phyloP scores from a whole-genome alignment of 192 early-diverging fungal genomes.

The Backusella tuberculispora region DNA sequence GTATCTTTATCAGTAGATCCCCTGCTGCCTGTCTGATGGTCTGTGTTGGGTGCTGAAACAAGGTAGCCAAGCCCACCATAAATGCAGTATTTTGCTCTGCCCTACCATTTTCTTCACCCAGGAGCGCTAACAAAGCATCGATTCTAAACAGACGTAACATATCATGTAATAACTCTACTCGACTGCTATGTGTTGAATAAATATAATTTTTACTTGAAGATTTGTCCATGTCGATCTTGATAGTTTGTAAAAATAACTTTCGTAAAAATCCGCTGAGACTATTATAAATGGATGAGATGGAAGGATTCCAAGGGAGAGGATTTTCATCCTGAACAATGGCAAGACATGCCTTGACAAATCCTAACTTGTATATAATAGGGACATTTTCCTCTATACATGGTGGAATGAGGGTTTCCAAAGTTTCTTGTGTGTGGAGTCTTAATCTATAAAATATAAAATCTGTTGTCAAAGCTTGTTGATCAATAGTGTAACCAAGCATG shows the following conservation, averaged over 20 bases:
- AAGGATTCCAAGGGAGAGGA: constrained; percentile 70
- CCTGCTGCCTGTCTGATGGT: constrained; percentile 46
- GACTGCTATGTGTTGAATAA: constrained; percentile 55
- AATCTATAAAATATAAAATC: constrained; percentile 71
- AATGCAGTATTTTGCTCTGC: constrained; percentile 71
- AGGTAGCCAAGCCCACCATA: constrained; percentile 67
- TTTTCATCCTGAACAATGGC: constrained; percentile 65
- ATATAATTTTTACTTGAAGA: constrained; percentile 38
- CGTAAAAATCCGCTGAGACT: constrained; percentile 62
- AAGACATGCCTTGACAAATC: constrained; percentile 74
- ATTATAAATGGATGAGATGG: constrained; percentile 53
- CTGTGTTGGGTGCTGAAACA: constrained; percentile 26
- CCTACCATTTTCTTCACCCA: constrained; percentile 39
- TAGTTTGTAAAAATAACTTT: constrained; percentile 61
- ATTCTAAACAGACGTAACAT: constrained; percentile 72
- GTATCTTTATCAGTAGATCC: constrained; percentile 69
- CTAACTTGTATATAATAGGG: constrained; percentile 75
- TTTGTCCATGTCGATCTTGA: constrained; percentile 32
- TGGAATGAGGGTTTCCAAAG: constrained; percentile 69
- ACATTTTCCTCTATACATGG: constrained; percentile 66
- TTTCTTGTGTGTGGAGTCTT: constrained; percentile 69
- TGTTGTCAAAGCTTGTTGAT: constrained; percentile 69
- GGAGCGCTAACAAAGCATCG: constrained; percentile 73
- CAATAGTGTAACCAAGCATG: constrained; percentile 56
- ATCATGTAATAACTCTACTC: constrained; percentile 73